Base-by-base conservation (phyloP, 202 grass and related monocot species). In the Schoenoplectus triqueter region DNA sequence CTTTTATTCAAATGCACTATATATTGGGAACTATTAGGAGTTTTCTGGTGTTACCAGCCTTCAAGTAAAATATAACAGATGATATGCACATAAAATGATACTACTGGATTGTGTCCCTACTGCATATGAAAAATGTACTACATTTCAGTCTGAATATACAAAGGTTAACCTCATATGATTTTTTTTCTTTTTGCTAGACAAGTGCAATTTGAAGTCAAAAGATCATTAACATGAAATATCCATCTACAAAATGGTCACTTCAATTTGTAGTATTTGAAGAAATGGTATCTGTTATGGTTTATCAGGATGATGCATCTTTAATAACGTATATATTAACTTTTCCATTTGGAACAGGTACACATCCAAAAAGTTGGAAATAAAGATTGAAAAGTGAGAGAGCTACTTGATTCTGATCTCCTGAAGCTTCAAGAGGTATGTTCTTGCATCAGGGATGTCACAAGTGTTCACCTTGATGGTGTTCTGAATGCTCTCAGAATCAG, bases 371-470 rank as follows among this genome's bases (percentile, higher is more conserved):
- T 3, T 2, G 11, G 54, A 57, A 57, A 57, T 14, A 57, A 57
- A 57, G 9, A 13, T 13, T 13, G 54, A 57, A 13, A 74, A 72
- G 81, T 82, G 8, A 88, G 17, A 11, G 1, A 61, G 10, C 9
- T 93, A 98, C 95, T 95, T 98, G 85, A 77, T 86, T 84, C 95
- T 92, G 84, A 98, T 88, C 83, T 95, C 80, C 69, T 98, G 75
- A 84, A 95, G 82, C 41, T 90, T 98, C 65, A 88, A 88, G 78
- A 98, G 75, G 81, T 98, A 98, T 67, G 92, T 88, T 84, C 91
- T 84, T 72, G 89, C 95, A 91, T 98, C 95, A 87, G 95, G 95
- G 80, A 98, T 95, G 62, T 86, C 92, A 13, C 84, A 78, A 0
- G 95, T 98, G 69, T 89, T 85, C 54, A 57, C 86, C 6, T 95